These are phyloP conservation scores for Candida nemodendra DNA, from an alignment of 805 yeast species.

Conservation along the genomic window DNA sequence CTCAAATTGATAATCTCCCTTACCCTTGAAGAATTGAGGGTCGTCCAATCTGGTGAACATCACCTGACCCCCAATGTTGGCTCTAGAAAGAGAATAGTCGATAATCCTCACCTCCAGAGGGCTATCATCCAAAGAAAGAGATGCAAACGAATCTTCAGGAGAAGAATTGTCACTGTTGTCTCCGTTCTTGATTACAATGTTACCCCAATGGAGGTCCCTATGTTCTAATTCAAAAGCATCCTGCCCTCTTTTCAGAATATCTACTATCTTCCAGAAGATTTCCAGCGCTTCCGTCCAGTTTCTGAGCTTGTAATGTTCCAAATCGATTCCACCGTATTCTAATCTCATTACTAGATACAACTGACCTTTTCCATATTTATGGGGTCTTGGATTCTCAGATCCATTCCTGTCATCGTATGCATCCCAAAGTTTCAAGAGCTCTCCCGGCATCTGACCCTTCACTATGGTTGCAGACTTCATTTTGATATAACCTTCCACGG, in stretches of 20 bases:
- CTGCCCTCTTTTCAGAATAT: conserved; percentile 53
- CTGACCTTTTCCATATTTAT: conserved; percentile 33
- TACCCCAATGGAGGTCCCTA: conserved; percentile 68
- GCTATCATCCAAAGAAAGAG: conserved; percentile 11
- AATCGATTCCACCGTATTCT: conserved; percentile 42
- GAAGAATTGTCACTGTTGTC: background rate
- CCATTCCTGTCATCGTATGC: conserved; percentile 24
- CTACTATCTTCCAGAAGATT: conserved; percentile 55
- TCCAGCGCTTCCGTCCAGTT: conserved; percentile 38
- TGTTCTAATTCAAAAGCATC: conserved; percentile 58
- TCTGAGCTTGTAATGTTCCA: conserved; percentile 42
- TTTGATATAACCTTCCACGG: conserved; percentile 44
- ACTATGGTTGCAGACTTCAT: conserved; percentile 45
- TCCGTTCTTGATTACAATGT: conserved; percentile 42
- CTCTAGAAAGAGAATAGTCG: conserved; percentile 57
- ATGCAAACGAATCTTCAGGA: conserved; percentile 14
- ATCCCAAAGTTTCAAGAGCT: conserved; percentile 46
- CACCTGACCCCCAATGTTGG: conserved; percentile 32
- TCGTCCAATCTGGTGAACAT: conserved; percentile 60
- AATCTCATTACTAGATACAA: conserved; percentile 36
- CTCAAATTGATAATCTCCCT: conserved; percentile 61
- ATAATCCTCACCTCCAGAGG: conserved; percentile 44
- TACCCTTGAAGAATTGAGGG: conserved; percentile 58
- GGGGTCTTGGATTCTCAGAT: conserved; percentile 38
- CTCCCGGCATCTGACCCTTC: conserved; percentile 42